Conservation (phyloP, 192 early-diverging fungal species). For the Chytriomyces confervae region DNA sequence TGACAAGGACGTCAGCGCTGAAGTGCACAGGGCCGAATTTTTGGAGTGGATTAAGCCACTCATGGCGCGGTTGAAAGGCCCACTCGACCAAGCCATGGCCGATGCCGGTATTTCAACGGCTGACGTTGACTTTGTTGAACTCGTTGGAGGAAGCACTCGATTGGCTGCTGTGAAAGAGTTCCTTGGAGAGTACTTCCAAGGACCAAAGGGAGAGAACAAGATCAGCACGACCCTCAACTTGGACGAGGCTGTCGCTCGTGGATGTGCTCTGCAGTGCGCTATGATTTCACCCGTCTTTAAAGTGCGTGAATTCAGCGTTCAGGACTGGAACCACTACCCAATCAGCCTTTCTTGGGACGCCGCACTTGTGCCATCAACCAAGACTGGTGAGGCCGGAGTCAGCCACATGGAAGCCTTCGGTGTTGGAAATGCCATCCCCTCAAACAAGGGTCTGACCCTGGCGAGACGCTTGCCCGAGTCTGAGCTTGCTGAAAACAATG, state of each 20-base stretch:
- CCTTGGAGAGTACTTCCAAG: constrained; percentile 87
- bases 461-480: constrained; percentile 71
- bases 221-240: constrained; percentile 94
- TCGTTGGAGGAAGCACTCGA: constrained; percentile 93
- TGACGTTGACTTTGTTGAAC: constrained; percentile 94
- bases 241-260: constrained; percentile 96
- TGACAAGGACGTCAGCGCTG: constrained; percentile 88
- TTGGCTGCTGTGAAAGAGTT: constrained; percentile 91
- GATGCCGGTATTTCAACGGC: constrained; percentile 74
- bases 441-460: constrained; percentile 90
- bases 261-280: constrained; percentile 95
- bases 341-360: constrained; percentile 89
- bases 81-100: constrained; percentile 77
- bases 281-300: constrained; percentile 97
- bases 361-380: constrained; percentile 50
- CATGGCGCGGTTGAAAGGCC: constrained; percentile 71
- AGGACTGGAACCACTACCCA: constrained; percentile 88
- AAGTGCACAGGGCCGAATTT: constrained; percentile 84
- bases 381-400: constrained; percentile 71
- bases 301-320: constrained; percentile 93
- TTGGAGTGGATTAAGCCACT: constrained; percentile 80
- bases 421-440: constrained; percentile 84
- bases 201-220: constrained; percentile 54
- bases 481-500: constrained; percentile 44
- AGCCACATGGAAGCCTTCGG: constrained; percentile 87